Percentiles rank a stretch among this genome's conserved stretches.
phyloP scores from a whole-genome alignment of 176 grass and related monocot species.

The Urochloa ruziziensis region DNA sequence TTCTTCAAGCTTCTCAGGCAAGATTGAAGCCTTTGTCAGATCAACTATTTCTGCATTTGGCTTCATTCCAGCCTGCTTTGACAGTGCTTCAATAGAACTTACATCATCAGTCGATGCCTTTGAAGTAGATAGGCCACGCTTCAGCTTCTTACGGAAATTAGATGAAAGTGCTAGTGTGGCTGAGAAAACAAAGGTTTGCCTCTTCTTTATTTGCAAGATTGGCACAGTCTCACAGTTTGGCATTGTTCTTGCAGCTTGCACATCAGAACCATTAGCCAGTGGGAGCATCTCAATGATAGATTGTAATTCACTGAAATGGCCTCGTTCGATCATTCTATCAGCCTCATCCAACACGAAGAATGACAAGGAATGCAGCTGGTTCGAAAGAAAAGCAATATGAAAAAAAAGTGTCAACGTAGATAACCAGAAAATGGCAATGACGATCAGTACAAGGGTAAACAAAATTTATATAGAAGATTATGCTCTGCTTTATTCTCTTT shows the following conservation, averaged over 20 bases:
- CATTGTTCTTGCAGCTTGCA: constrained; percentile 25
- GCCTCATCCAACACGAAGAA: constrained; percentile 96
- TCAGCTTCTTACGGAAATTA: constrained; percentile 92
- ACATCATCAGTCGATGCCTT: constrained; percentile 49
- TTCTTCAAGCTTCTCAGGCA: constrained; percentile 91
- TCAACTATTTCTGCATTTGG: constrained; percentile 82
- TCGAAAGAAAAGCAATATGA: constrained; percentile 20
- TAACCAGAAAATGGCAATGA: neutral
- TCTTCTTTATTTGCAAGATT: constrained; percentile 80
- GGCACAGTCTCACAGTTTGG: constrained; percentile 54
- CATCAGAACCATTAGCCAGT: constrained; percentile 35
- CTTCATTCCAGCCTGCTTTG: constrained; percentile 83
- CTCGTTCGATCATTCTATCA: constrained; percentile 91
- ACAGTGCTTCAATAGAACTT: constrained; percentile 77
- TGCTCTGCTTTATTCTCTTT: neutral
- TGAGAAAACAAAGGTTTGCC: constrained; percentile 95
- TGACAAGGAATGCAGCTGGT: constrained; percentile 81
- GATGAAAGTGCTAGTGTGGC: constrained; percentile 86
- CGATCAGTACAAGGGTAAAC: neutral
- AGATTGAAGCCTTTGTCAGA: constrained; percentile 74
- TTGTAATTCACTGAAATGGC: constrained; percentile 87
- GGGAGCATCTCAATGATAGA: constrained; percentile 93
- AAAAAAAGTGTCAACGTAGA: neutral
- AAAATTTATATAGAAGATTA: neutral
- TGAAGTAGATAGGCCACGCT: constrained; percentile 56